Percentiles rank a stretch among this genome's conserved stretches.
Evolutionary conservation across 441 rosid species (phyloP).

Genomic region (Corymbia citriodora): DNA sequence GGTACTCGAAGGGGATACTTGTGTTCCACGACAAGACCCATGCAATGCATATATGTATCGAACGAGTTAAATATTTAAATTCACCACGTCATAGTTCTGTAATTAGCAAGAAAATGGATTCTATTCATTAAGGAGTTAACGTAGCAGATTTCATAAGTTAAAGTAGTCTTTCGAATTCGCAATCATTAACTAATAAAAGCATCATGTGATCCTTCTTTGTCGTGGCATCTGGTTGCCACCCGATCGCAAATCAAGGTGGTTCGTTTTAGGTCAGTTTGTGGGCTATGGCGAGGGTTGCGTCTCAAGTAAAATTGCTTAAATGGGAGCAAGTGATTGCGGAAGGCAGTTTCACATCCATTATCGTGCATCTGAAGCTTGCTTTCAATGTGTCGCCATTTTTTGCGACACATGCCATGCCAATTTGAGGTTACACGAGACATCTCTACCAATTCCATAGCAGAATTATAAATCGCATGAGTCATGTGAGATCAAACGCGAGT

Average conservation of each 20-base stretch:
- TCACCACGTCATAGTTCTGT: too few relatives aligned
- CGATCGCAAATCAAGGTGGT: not conserved
- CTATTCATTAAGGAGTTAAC: too few relatives aligned
- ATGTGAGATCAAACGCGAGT: not conserved
- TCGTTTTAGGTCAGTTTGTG: not conserved
- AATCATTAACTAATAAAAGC: too few relatives aligned
- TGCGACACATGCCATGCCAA: not conserved
- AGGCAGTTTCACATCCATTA: not conserved
- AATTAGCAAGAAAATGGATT: too few relatives aligned
- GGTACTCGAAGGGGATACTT: too few relatives aligned
- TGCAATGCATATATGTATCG: too few relatives aligned
- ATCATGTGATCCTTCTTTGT: too few relatives aligned
- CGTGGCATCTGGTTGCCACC: too few relatives aligned
- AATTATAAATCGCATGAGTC: not conserved
- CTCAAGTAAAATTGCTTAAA: not conserved
- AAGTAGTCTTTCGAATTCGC: too few relatives aligned
- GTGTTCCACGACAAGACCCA: too few relatives aligned
- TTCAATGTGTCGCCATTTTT: rapidly evolving
- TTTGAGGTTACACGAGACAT: not conserved
- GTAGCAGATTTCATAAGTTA: too few relatives aligned
- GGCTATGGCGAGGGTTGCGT: not conserved
- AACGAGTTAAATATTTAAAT: too few relatives aligned
- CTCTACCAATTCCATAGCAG: not conserved
- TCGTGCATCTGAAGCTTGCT: rapidly evolving
- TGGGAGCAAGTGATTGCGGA: not conserved